Conservation (phyloP, 768 basidiomycete genomes). For the Kwoniella shandongensis region DNA sequence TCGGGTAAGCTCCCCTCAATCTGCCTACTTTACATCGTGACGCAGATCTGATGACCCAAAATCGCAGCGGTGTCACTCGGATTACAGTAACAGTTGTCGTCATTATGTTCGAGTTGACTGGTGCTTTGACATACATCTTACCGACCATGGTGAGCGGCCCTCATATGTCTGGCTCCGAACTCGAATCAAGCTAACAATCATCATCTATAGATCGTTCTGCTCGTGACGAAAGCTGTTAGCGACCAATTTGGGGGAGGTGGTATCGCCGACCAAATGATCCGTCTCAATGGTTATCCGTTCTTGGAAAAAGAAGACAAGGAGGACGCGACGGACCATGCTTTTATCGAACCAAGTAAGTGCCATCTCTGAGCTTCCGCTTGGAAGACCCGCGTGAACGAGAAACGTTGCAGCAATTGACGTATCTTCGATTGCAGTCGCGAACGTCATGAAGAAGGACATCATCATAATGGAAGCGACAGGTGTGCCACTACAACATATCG, state of each 20-base stretch:
- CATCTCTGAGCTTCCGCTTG: not conserved
- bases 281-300: slow-evolving; percentile 95
- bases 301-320: slow-evolving; percentile 82
- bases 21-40: too few species aligned
- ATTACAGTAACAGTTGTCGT: slow-evolving; percentile 98
- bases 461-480: slow-evolving; percentile 71
- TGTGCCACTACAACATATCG: slow-evolving; percentile 73
- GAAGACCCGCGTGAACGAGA: too few species aligned
- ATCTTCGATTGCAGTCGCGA: slow-evolving; percentile 62
- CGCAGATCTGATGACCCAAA: too few species aligned
- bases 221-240: slow-evolving; percentile 95
- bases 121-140: slow-evolving; percentile 92
- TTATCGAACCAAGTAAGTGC: slow-evolving; percentile 78
- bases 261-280: slow-evolving; percentile 95
- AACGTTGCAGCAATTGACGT: not conserved
- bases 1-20: slow-evolving; percentile 62
- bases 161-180: not conserved
- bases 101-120: slow-evolving; percentile 98
- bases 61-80: slow-evolving; percentile 87
- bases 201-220: slow-evolving; percentile 73
- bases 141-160: slow-evolving; percentile 83
- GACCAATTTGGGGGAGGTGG: slow-evolving; percentile 90
- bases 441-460: slow-evolving; percentile 84
- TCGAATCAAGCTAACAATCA: slow-evolving; percentile 16
- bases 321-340: slow-evolving; percentile 62